Evolutionary conservation across 257 asterid genomes (phyloP).

Genomic region (Fraxinus cuspidata): DNA sequence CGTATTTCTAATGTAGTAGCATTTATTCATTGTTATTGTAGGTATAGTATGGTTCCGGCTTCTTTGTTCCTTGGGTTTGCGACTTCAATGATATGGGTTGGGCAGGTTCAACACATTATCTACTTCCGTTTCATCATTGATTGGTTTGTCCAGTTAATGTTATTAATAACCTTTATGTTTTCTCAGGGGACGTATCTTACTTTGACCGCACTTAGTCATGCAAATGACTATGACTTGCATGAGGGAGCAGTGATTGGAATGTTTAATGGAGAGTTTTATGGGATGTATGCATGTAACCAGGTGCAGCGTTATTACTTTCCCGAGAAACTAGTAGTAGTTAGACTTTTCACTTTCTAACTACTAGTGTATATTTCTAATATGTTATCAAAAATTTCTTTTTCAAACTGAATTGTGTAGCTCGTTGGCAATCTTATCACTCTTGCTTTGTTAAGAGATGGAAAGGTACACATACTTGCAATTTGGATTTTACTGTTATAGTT

Average conservation of each 20-base stretch:
- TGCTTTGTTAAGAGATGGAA: slow-evolving; percentile 67
- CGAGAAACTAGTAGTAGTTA: slow-evolving; percentile 11
- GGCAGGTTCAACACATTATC: slow-evolving; percentile 52
- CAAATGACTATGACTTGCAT: slow-evolving; percentile 54
- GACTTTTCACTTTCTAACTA: slow-evolving; percentile 14
- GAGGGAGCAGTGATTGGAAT: slow-evolving; percentile 80
- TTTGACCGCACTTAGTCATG: slow-evolving; percentile 72
- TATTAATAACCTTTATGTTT: slow-evolving; percentile 12
- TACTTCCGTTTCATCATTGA: neutral
- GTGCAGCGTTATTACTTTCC: slow-evolving; percentile 35
- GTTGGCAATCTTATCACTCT: slow-evolving; percentile 87
- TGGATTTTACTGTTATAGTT: neutral
- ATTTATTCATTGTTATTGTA: slow-evolving; percentile 31
- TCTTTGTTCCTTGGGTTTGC: slow-evolving; percentile 91
- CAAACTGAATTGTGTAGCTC: slow-evolving; percentile 56
- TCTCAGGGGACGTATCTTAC: slow-evolving; percentile 91
- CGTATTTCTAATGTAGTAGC: neutral
- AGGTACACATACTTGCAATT: slow-evolving; percentile 46
- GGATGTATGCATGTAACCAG: slow-evolving; percentile 87
- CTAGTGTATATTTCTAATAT: neutral
- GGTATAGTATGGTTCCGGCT: slow-evolving; percentile 96
- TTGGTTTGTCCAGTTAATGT: neutral
- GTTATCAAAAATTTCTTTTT: neutral
- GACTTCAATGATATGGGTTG: slow-evolving; percentile 96
- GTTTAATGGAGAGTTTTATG: slow-evolving; percentile 88